These are phyloP conservation scores for Sarcodon aspratus DNA, from an alignment of 768 basidiomycete species.

Conservation along the genomic window DNA sequence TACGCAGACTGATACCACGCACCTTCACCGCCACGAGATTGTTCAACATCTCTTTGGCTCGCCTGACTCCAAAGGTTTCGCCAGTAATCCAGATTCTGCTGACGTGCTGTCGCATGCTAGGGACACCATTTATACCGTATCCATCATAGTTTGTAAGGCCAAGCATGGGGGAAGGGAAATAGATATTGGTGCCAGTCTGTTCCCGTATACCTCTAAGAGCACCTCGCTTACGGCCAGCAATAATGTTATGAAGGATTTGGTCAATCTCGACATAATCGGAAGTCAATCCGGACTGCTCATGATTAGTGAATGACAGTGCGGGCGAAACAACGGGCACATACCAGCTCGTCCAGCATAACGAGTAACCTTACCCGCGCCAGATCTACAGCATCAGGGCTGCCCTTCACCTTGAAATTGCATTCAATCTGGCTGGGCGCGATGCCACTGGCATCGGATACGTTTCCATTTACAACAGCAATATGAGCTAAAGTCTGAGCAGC, in stretches of 20 bases:
- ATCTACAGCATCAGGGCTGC: slow-evolving; percentile 81
- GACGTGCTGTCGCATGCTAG: slow-evolving; percentile 38
- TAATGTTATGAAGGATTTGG: slow-evolving; percentile 84
- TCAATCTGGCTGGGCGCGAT: slow-evolving; percentile 68
- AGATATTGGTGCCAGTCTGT: slow-evolving; percentile 96
- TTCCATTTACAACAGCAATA: slow-evolving; percentile 88
- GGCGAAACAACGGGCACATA: slow-evolving; percentile 27
- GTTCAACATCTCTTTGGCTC: slow-evolving; percentile 91
- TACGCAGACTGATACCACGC: slow-evolving; percentile 8
- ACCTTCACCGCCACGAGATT: slow-evolving; percentile 85
- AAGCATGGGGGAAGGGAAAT: slow-evolving; percentile 83
- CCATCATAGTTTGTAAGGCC: slow-evolving; percentile 66
- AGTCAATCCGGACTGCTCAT: slow-evolving; percentile 71
- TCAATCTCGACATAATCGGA: slow-evolving; percentile 90
- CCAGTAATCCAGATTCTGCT: slow-evolving; percentile 95
- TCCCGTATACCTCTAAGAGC: slow-evolving; percentile 89
- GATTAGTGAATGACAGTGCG: slow-evolving; percentile 3
- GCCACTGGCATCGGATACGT: slow-evolving; percentile 65
- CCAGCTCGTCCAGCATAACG: slow-evolving; percentile 92
- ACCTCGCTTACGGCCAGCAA: slow-evolving; percentile 81
- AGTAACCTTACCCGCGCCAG: slow-evolving; percentile 82
- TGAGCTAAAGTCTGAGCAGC: slow-evolving; percentile 88
- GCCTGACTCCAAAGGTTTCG: slow-evolving; percentile 92
- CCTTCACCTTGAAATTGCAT: slow-evolving; percentile 88
- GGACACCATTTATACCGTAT: slow-evolving; percentile 26